Evolutionary conservation across 768 basidiomycete species (phyloP).

Genomic region (Termitomyces sp.): DNA sequence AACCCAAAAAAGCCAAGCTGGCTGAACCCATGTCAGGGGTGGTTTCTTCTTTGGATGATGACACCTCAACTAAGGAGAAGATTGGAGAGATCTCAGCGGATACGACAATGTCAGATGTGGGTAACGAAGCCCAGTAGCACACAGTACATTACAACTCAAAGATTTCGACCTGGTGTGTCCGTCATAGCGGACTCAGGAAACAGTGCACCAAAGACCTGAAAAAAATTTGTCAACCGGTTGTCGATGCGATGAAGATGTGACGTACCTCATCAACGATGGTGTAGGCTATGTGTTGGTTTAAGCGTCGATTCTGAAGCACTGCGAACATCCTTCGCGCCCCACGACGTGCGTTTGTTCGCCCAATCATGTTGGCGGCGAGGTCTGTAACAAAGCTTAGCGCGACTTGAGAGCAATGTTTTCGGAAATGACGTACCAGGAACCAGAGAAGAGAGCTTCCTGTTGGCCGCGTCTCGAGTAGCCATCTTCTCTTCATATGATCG

Average conservation of each 20-base stretch:
- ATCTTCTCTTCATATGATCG: slow-evolving; percentile 80
- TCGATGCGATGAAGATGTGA: background rate
- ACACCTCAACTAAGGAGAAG: slow-evolving; percentile 3
- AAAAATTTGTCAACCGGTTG: background rate
- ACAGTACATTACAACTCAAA: background rate
- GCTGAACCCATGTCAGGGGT: slow-evolving; percentile 2
- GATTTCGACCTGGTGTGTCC: background rate
- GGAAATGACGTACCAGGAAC: slow-evolving; percentile 68
- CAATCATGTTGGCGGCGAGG: slow-evolving; percentile 95
- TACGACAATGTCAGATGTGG: slow-evolving; percentile 9
- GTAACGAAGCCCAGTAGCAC: background rate
- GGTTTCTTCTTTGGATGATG: background rate
- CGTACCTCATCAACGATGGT: slow-evolving; percentile 87
- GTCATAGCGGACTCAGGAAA: slow-evolving; percentile 23
- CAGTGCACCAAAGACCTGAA: slow-evolving; percentile 27
- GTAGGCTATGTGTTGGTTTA: slow-evolving; percentile 91
- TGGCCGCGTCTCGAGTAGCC: slow-evolving; percentile 81
- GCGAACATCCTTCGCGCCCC: slow-evolving; percentile 92
- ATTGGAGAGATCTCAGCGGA: slow-evolving; percentile 7
- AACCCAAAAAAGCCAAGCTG: slow-evolving; percentile 30
- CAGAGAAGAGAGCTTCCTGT: slow-evolving; percentile 83
- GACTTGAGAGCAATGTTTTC: background rate
- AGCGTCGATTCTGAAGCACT: slow-evolving; percentile 88
- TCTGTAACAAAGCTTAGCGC: slow-evolving; percentile 43
- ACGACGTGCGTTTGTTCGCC: slow-evolving; percentile 90